Evolutionary conservation across 345 rosid species (phyloP).

Genomic region (Dovyalis caffra): DNA sequence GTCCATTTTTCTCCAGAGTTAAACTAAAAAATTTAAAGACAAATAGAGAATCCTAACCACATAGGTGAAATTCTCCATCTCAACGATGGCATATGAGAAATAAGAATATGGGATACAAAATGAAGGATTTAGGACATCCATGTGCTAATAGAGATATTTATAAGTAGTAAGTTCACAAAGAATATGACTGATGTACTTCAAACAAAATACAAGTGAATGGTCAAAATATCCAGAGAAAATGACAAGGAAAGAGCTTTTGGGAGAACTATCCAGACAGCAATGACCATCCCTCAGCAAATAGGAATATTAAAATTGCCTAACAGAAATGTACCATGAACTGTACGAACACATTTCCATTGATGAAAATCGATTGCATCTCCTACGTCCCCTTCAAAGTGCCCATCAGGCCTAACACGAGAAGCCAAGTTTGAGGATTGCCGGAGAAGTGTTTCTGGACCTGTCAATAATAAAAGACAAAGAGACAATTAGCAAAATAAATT

Average conservation of each 20-base stretch:
- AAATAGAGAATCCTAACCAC: neutral
- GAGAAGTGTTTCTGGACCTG: conserved; percentile 87
- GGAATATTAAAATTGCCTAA: neutral
- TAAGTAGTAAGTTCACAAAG: neutral
- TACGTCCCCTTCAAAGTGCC: conserved; percentile 55
- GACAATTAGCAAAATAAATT: neutral
- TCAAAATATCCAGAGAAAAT: neutral
- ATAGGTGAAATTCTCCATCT: neutral
- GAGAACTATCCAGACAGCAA: neutral
- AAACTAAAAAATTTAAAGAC: neutral
- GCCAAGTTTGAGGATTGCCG: conserved; percentile 64
- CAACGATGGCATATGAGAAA: neutral
- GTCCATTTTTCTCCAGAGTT: neutral
- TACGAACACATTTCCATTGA: conserved; percentile 89
- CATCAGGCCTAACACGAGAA: conserved; percentile 35
- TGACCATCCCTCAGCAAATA: neutral
- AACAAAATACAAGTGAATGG: neutral
- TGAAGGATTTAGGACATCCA: neutral
- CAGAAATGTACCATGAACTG: conserved; percentile 57
- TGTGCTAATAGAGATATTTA: neutral
- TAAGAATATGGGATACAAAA: neutral
- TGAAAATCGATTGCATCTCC: conserved; percentile 92
- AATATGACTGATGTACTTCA: neutral
- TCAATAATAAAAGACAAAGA: conserved; percentile 20
- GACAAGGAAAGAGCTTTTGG: neutral